phyloP scores from a whole-genome alignment of 371 early-diverging fungal species.

The Lichtheimia corymbifera region DNA sequence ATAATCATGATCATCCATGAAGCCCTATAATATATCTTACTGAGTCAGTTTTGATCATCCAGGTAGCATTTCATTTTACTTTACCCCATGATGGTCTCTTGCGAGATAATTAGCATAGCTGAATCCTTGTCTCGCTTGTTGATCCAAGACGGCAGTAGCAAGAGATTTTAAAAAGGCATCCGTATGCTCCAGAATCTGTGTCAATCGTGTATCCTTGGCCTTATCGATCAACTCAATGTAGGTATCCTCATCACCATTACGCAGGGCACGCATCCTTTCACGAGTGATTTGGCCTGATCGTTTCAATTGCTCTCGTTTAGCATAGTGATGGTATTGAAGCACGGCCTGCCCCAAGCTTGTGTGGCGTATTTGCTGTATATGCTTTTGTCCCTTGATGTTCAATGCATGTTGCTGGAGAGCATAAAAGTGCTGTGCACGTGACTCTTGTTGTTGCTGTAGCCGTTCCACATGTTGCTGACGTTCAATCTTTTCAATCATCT shows the following conservation, averaged over 20 bases:
- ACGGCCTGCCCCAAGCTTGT: slow-evolving; percentile 77
- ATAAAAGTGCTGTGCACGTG: slow-evolving; percentile 74
- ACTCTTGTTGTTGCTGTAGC: slow-evolving; percentile 82
- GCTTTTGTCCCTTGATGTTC: slow-evolving; percentile 66
- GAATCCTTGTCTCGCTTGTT: slow-evolving; percentile 40
- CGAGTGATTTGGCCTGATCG: slow-evolving; percentile 78
- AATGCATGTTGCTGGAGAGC: slow-evolving; percentile 78
- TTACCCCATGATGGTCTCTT: neutral
- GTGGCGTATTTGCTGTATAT: slow-evolving; percentile 54
- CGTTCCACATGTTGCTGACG: slow-evolving; percentile 88
- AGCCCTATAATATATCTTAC: too few relatives aligned
- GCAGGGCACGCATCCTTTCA: slow-evolving; percentile 93
- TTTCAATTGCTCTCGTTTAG: slow-evolving; percentile 91
- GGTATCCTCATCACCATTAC: slow-evolving; percentile 93
- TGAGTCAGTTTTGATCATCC: neutral
- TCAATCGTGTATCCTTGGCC: slow-evolving; percentile 93
- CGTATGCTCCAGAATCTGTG: slow-evolving; percentile 90
- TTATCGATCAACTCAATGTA: slow-evolving; percentile 92
- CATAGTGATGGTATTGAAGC: slow-evolving; percentile 74
- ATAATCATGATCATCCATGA: slow-evolving; percentile 58
- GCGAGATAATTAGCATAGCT: slow-evolving; percentile 50
- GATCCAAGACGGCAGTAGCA: slow-evolving; percentile 68
- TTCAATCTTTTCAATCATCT: slow-evolving; percentile 89
- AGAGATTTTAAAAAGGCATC: slow-evolving; percentile 81
- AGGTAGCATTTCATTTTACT: too few relatives aligned